phyloP scores from a whole-genome alignment of 352 stramenopile genomes.

The Globisporangium iwayamae region DNA sequence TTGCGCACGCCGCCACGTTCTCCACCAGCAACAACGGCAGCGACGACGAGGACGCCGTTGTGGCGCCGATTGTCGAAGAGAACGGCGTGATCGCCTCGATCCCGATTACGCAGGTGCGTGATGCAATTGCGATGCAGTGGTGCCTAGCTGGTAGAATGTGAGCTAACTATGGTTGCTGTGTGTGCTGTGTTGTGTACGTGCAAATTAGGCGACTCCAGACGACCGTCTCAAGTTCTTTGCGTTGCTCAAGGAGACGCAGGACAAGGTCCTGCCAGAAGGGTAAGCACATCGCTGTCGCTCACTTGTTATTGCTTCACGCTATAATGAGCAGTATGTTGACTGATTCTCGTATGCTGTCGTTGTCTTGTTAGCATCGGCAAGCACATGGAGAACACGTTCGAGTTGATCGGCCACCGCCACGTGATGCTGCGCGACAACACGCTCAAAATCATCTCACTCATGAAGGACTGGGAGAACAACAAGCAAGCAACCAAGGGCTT shows the following conservation, averaged over 20 bases:
- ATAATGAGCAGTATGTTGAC: not conserved
- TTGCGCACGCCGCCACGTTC: conserved; percentile 22
- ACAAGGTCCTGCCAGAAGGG: conserved; percentile 70
- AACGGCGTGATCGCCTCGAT: conserved; percentile 51
- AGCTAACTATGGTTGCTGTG: not conserved
- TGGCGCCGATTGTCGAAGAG: conserved; percentile 24
- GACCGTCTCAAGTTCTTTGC: conserved; percentile 80
- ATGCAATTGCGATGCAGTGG: not conserved
- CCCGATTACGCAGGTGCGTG: conserved; percentile 48
- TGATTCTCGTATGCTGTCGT: not conserved
- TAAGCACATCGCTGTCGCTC: conserved; percentile 13
- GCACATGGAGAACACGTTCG: conserved; percentile 76
- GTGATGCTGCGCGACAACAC: conserved; percentile 82
- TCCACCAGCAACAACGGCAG: conserved; percentile 25
- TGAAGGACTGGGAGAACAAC: conserved; percentile 69
- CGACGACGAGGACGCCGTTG: conserved; percentile 20
- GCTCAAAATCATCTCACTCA: conserved; percentile 64
- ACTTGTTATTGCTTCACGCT: not conserved
- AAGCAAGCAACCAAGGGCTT: conserved; percentile 53
- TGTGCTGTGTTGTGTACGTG: not conserved
- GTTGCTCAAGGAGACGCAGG: conserved; percentile 72
- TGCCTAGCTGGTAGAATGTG: not conserved
- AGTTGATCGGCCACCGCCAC: conserved; percentile 79
- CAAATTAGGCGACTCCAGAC: conserved; percentile 42
- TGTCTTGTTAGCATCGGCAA: conserved; percentile 39